phyloP scores from a whole-genome alignment of 306 rosid genomes.

The Glycine latifolia region DNA sequence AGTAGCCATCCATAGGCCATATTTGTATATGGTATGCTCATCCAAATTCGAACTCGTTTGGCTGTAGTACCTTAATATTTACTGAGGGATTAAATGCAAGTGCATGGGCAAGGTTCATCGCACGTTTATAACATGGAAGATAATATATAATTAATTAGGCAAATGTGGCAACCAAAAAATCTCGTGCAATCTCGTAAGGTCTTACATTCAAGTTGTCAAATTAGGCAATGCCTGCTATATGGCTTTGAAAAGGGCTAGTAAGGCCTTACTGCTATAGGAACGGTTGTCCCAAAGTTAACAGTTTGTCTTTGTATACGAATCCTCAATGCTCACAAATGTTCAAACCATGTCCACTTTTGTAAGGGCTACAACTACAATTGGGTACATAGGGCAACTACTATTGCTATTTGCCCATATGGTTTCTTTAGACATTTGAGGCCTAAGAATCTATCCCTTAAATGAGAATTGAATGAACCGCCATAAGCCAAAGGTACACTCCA shows the following conservation, averaged over 20 bases:
- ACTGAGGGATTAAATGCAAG: constrained; percentile 26
- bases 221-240: constrained; percentile 3
- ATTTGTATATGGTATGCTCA: constrained; percentile 13
- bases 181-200: background rate
- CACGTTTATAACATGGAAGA: constrained; percentile 37
- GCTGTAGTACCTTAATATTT: constrained; percentile 13
- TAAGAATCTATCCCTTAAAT: constrained; percentile 29
- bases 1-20: constrained; percentile 23
- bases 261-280: constrained; percentile 1
- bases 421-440: constrained; percentile 30
- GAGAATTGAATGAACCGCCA: constrained; percentile 35
- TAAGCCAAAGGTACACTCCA: constrained; percentile 40
- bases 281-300: constrained; percentile 18
- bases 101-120: constrained; percentile 30
- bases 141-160: background rate
- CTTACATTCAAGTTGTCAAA: constrained; percentile 36
- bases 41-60: constrained; percentile 34
- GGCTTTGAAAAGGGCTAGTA: background rate
- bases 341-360: constrained; percentile 31
- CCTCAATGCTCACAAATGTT: constrained; percentile 14
- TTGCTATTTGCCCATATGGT: constrained; percentile 36
- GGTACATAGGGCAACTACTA: constrained; percentile 23
- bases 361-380: constrained; percentile 26
- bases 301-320: background rate
- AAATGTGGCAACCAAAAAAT: background rate